Evolutionary conservation across 1,139 yeast species (phyloP).

Genomic region (Magnusiomyces tetraspermus): DNA sequence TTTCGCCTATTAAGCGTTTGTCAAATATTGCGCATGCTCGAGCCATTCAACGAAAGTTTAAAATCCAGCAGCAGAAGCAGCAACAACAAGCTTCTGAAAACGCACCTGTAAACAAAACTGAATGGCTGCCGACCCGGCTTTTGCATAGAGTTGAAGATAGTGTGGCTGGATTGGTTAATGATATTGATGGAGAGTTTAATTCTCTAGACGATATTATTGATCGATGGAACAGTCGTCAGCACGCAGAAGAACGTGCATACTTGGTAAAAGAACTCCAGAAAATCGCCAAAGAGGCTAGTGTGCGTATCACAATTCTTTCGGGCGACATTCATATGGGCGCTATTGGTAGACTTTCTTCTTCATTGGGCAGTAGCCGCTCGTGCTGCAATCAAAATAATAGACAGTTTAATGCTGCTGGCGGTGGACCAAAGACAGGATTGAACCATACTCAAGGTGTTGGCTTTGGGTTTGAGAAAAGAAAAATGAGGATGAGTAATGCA

Average conservation of each 20-base stretch:
- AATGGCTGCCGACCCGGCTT: background rate
- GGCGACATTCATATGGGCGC: conserved; percentile 93
- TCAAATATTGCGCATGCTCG: conserved; percentile 51
- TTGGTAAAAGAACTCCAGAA: conserved; percentile 48
- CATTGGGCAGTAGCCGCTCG: conserved; percentile 34
- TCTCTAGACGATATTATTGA: conserved; percentile 86
- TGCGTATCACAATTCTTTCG: conserved; percentile 70
- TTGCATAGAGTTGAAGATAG: conserved; percentile 36
- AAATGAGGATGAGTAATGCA: background rate
- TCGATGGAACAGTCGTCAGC: conserved; percentile 89
- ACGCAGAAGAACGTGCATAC: conserved; percentile 64
- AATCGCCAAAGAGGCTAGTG: conserved; percentile 53
- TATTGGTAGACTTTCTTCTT: conserved; percentile 67
- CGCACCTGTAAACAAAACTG: too few relatives aligned
- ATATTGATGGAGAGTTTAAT: conserved; percentile 85
- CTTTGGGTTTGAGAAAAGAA: background rate
- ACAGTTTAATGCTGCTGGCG: too few relatives aligned
- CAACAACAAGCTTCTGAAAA: background rate
- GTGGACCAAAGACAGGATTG: background rate
- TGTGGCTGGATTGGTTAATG: conserved; percentile 67
- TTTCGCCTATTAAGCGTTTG: conserved; percentile 57
- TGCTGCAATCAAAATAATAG: background rate
- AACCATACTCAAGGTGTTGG: background rate
- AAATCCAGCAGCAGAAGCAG: background rate
- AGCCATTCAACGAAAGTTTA: background rate